Percentiles rank a stretch among this genome's conserved stretches.
Conservation (phyloP, 768 basidiomycete genomes). For the Tulasnella sp. region DNA sequence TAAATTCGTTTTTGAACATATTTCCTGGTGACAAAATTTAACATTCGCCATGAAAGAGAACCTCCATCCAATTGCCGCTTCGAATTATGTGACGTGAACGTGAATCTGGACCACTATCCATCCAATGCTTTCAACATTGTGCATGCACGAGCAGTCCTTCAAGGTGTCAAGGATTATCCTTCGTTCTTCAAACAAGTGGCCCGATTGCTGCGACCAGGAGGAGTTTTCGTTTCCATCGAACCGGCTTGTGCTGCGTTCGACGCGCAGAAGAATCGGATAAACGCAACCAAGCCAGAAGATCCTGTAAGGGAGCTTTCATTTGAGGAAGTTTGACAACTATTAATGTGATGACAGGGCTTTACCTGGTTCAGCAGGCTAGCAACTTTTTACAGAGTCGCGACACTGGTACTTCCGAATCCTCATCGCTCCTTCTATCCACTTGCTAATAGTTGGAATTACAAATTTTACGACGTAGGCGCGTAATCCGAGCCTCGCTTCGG, state of each 20-base stretch:
- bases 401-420: neutral
- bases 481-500: neutral
- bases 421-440: neutral
- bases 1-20: neutral
- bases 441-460: neutral
- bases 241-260: neutral
- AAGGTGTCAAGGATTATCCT: neutral
- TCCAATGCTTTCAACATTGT: neutral
- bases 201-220: neutral
- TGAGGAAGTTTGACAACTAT: neutral
- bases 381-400: neutral
- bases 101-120: neutral
- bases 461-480: neutral
- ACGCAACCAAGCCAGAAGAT: neutral
- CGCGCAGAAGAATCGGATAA: neutral
- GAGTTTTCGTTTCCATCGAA: neutral
- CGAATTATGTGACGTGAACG: neutral
- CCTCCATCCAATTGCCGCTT: constrained; percentile 6
- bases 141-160: neutral
- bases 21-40: too few relatives aligned
- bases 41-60: neutral
- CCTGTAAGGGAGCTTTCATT: neutral
- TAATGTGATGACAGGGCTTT: neutral
- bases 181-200: neutral
- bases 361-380: neutral